Evolutionary conservation across 2,329 filamentous ascomycete genomes (phyloP), one percentile per base, ranked within the genome.

Genomic region (Exophiala alcalophila): DNA sequence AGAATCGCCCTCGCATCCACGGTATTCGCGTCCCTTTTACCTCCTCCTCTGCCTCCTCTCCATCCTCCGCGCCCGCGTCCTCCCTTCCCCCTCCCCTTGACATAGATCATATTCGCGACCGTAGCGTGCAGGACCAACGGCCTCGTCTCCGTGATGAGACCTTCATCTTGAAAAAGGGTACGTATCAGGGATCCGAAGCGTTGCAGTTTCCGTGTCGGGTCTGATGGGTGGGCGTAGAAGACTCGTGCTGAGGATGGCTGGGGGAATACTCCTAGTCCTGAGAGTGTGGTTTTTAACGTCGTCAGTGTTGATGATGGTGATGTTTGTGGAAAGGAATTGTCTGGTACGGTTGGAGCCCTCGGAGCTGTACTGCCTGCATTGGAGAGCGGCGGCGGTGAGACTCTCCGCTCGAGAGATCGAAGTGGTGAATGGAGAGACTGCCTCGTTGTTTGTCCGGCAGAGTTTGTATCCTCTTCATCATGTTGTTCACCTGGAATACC

Each of bases 101-200:
- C 80, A 60, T 95, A 94, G 10, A 89, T 78, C 0, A 89, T 94
- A 62, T 96, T 95, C 36, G 92, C 66, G 3, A 96, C 68, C 0
- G 91, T 96, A 12, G 86, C 88, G 60, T 96, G 91, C 37, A 96
- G 65, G 14, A 86, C 74, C 49, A 96, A 62, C 5, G 79, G 76
- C 40, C 86, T 69, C 9, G 68, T 42, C 25, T 58, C 54, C 2
- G 45, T 47, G 34, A 50, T 55, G n/a, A 72, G 66, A 0, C 66
- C 66, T 4, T 64, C 67, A n/a, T 67, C 60, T 1, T 65, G 55
- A 47, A 72, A 72, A 24, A 59, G 60, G n/a, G 67, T 56, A 6
- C 63, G 62, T 6, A 72, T 54, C 36, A 59, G 56, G 24, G 65
- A 50, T 21, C 65, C 65, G 40, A 73, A 71, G 3, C 63, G 62